Conservation (phyloP, 352 stramenopile genomes). For the Globisporangium orthogonon region DNA sequence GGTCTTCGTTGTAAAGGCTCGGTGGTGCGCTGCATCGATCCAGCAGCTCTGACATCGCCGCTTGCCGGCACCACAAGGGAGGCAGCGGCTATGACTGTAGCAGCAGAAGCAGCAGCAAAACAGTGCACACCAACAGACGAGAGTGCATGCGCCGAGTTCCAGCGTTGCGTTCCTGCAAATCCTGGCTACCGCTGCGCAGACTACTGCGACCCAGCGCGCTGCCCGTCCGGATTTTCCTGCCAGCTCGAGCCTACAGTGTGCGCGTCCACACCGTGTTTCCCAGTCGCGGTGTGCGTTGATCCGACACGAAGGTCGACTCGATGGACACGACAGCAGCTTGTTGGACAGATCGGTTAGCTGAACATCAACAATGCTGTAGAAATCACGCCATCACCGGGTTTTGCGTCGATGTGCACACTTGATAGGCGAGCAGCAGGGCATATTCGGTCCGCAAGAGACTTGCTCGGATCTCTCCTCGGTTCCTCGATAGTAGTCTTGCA, state of each 20-base stretch:
- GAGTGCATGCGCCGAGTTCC: neutral
- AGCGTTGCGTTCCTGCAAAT: neutral
- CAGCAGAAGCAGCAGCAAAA: neutral
- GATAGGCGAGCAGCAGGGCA: too few relatives aligned
- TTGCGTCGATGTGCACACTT: too few relatives aligned
- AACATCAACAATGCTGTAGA: too few relatives aligned
- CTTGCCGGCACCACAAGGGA: neutral
- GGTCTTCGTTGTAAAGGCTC: neutral
- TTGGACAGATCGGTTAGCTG: neutral
- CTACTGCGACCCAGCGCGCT: conserved; percentile 3
- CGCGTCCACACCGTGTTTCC: neutral
- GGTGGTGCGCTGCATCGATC: neutral
- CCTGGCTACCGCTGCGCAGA: conserved; percentile 3
- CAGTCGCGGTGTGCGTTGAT: neutral
- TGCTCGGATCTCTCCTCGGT: too few relatives aligned
- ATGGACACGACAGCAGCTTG: neutral
- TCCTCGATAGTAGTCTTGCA: too few relatives aligned
- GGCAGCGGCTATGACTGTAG: neutral
- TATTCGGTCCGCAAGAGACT: too few relatives aligned
- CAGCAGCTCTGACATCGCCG: neutral
- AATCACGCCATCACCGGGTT: too few relatives aligned
- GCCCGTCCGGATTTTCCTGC: neutral
- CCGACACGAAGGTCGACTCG: neutral
- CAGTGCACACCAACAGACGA: neutral
- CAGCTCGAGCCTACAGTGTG: conserved; percentile 1